Percentiles rank a stretch among this genome's conserved stretches.
Evolutionary conservation across 2,329 filamentous ascomycete species (phyloP).

Genomic region (Calonectria naviculata): DNA sequence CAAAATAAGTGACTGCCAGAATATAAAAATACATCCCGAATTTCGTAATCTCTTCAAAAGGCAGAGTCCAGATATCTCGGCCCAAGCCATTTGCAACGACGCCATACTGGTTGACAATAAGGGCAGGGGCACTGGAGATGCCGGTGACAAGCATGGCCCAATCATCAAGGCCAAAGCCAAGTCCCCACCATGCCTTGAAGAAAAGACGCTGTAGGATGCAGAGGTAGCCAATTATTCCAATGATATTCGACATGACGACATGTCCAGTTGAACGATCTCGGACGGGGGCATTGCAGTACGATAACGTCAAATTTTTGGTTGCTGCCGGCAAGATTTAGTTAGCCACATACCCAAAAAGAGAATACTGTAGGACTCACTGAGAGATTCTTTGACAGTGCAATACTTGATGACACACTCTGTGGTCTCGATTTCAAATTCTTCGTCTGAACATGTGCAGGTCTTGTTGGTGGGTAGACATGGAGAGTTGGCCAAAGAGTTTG

Average conservation of each 20-base stretch:
- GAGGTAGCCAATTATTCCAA: background rate
- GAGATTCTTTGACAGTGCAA: background rate
- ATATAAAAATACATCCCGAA: constrained; percentile 17
- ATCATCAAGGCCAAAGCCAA: background rate
- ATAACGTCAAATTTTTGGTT: background rate
- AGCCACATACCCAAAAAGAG: no score
- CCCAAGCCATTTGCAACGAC: constrained; percentile 19
- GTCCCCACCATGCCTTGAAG: background rate
- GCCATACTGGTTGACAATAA: background rate
- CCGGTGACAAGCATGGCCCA: background rate
- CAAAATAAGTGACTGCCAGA: constrained; percentile 10
- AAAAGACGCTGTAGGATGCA: background rate
- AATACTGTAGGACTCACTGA: background rate
- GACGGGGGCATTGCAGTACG: background rate
- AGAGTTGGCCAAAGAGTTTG: background rate
- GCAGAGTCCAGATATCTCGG: constrained; percentile 11
- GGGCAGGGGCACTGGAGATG: background rate
- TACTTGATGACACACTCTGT: background rate
- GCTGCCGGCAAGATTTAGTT: background rate
- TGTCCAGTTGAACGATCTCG: background rate
- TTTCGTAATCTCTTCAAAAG: background rate
- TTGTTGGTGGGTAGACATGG: background rate
- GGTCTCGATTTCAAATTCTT: background rate
- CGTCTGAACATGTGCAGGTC: background rate
- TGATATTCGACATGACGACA: background rate